phyloP scores from a whole-genome alignment of 106 monocot species.

The Cymbidium sinense region DNA sequence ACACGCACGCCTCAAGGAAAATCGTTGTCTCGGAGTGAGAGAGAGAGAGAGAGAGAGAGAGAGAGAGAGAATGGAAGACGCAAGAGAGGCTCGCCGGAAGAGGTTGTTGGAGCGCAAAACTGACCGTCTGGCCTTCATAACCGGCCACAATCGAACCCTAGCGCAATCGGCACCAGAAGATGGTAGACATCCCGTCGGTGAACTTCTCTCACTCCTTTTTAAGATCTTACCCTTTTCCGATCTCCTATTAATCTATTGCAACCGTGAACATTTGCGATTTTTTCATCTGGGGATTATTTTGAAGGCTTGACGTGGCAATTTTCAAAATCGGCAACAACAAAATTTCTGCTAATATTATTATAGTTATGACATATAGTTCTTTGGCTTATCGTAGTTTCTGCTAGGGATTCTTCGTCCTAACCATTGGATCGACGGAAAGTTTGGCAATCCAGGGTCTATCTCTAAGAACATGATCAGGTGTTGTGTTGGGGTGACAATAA shows the following conservation, averaged over 20 bases:
- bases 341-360: neutral
- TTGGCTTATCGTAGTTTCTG: neutral
- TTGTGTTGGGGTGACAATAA: neutral
- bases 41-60: neutral
- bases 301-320: neutral
- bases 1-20: too few relatives aligned
- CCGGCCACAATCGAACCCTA: conserved; percentile 37
- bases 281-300: neutral
- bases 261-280: neutral
- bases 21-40: too few relatives aligned
- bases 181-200: neutral
- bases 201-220: neutral
- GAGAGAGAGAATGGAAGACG: conserved; percentile 24
- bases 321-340: neutral
- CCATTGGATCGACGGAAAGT: neutral
- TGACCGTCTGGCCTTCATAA: conserved; percentile 67
- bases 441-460: neutral
- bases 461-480: neutral
- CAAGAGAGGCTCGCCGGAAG: conserved; percentile 52
- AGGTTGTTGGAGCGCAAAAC: conserved; percentile 48
- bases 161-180: conserved; percentile 3
- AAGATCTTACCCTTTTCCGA: neutral
- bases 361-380: neutral
- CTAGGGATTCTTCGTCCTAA: neutral
- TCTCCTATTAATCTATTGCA: neutral